Evolutionary conservation across 345 rosid genomes (phyloP), one percentile per base, ranked within the genome.

Genomic region (Mallotus nudiflorus): DNA sequence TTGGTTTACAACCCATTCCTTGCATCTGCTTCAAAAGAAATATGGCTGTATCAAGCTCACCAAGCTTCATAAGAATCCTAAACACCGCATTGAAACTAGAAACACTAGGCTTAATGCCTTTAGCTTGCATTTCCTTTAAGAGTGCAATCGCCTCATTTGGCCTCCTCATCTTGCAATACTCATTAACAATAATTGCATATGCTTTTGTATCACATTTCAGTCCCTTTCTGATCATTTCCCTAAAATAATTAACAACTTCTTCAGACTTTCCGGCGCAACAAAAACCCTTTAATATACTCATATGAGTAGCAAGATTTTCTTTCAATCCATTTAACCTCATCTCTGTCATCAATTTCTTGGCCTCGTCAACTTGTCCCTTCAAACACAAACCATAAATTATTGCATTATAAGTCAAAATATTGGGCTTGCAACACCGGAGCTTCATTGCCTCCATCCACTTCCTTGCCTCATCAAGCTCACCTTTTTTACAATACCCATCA

Each of bases 241-340:
- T 67, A 22, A 84, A 73, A 74, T 84, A 81, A 39, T 54, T 44
- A 54, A 67, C 57, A 68, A 72, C 83, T 55, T 81, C 74, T 5
- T 52, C 54, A 2, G 72, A 63, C 71, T 74, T 79, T 62, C 76
- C 76, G 3, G 37, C 78, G 20, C 33, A 5, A 24, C 59, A 69
- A 31, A 81, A 73, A 46, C 87, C 85, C 66, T 81, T 84, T 19
- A 79, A 66, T 37, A 84, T 81, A 31, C 74, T 81, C 24, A 57
- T 56, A 63, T 69, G 82, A 60, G 82, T 79, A 3, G 76, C 74
- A 59, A 51, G 25, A 70, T 76, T 79, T 40, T 79, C 85, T 63
- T 54, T 81, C 67, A 77, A 19, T 6, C 85, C 85, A 66, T 74
- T 73, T 40, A 79, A 67, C 48, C 85, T 79, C 87, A 84, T 84